Base-by-base conservation (phyloP, 805 yeast species). In the Yamadazyma akitaensis region DNA sequence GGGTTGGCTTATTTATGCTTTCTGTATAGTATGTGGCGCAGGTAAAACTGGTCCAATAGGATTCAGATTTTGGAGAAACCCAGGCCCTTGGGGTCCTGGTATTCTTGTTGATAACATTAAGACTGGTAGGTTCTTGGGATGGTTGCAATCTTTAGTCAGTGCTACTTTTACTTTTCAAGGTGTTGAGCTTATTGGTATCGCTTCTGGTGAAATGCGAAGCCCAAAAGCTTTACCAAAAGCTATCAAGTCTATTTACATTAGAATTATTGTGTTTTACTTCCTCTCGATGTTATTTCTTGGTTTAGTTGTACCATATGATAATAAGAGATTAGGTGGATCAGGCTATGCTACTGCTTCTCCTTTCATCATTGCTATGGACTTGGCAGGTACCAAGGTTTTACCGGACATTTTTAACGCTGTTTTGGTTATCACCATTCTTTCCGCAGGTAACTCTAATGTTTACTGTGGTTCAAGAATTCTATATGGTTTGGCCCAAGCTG, bases 111-210 rank as follows among this genome's bases (percentile, higher is more conserved):
- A 59, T 13, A 70, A 79, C 58, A 56, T 55, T 7, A 68, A 72
- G 50, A 80, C 84, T 40, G 86, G 73, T 43, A 72, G 82, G 59
- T 82, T 84, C 58, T 65, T 83, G 42, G 88, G 88, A 43, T 83
- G 85, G 84, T 76, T 84, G 44, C 72, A 81, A 9, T 83, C 89
- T 5, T 71, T 85, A 56, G 75, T 85, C 51, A 79, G 79, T 47
- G 88, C 91, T 32, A 85, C 87, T n/a, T 85, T 85, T 71, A 85
- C 91, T 24, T 85, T 77, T 63, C 90, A 84, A 67, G 91, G 91
- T 64, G 82, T 85, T 42, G 94, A 85, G 63, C 72, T 84, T 60
- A 80, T 84, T 18, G 91, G 90, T 64, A 73, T 85, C 46, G 73
- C 88, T 2, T 86, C 87, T 30, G 89, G 90, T 65, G 94, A 85